Percentiles rank a stretch among this genome's conserved stretches.
Conservation (phyloP, 2,329 filamentous ascomycete genomes). For the Colletotrichum sp. region DNA sequence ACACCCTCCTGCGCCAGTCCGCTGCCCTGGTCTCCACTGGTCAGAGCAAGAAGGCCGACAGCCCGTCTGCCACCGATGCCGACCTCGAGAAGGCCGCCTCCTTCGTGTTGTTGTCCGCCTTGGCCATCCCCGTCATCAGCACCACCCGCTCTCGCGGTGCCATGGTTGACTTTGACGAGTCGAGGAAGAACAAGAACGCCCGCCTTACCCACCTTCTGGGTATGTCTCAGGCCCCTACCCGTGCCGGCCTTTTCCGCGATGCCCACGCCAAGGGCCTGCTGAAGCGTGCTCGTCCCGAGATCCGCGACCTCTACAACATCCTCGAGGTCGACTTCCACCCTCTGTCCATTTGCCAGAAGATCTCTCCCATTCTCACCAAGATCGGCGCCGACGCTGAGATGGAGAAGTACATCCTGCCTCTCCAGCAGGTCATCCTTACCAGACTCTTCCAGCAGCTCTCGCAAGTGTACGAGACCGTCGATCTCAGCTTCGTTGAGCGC, state of each 20-base stretch:
- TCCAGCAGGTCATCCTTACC: slow-evolving; percentile 98
- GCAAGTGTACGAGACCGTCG: slow-evolving; percentile 98
- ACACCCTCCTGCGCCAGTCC: slow-evolving; percentile 93
- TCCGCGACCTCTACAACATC: slow-evolving; percentile 97
- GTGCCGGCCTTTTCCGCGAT: slow-evolving; percentile 92
- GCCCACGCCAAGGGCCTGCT: slow-evolving; percentile 93
- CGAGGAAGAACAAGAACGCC: slow-evolving; percentile 98
- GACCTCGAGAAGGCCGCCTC: slow-evolving; percentile 95
- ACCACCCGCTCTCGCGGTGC: slow-evolving; percentile 94
- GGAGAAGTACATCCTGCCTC: slow-evolving; percentile 93
- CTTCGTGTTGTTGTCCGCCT: slow-evolving; percentile 91
- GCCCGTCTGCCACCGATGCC: slow-evolving; percentile 85
- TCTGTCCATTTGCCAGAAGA: slow-evolving; percentile 98
- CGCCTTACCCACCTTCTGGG: slow-evolving; percentile 94
- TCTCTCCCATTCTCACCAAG: slow-evolving; percentile 92
- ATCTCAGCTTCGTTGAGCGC: slow-evolving; percentile 90
- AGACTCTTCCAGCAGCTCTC: slow-evolving; percentile 98
- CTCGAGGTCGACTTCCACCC: slow-evolving; percentile 99
- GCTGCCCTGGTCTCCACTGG: slow-evolving; percentile 82
- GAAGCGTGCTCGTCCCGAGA: slow-evolving; percentile 91
- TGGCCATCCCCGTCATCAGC: slow-evolving; percentile 99
- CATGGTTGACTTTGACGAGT: slow-evolving; percentile 95
- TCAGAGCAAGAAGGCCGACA: slow-evolving; percentile 91
- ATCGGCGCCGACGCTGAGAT: slow-evolving; percentile 95
- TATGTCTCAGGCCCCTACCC: slow-evolving; percentile 88